Evolutionary conservation across 2,329 filamentous ascomycete species (phyloP).

Genomic region (Penicillium sp.): DNA sequence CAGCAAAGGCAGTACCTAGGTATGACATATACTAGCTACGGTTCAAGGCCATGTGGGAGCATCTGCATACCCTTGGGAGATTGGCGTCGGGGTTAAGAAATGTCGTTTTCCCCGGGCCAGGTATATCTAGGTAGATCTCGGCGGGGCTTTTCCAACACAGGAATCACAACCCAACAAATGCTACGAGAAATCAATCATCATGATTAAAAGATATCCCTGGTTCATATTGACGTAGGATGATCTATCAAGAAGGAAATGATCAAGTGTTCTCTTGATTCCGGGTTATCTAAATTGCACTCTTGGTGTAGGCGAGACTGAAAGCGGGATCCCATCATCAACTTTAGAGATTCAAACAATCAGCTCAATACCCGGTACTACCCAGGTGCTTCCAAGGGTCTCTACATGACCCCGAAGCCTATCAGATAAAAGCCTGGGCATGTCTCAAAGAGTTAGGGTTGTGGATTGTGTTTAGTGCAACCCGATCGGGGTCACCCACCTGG

Average conservation of each 20-base stretch:
- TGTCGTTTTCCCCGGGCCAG: too few species aligned
- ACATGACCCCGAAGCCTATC: background rate
- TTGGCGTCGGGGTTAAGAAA: background rate
- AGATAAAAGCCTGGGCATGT: background rate
- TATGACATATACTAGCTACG: background rate
- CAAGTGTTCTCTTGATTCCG: background rate
- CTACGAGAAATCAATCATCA: too few species aligned
- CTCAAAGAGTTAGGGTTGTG: background rate
- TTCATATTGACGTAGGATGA: too few species aligned
- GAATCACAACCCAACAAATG: too few species aligned
- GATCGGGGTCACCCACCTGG: background rate
- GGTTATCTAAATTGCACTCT: background rate
- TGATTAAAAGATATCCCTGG: too few species aligned
- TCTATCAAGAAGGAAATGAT: too few species aligned
- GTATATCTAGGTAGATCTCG: too few species aligned
- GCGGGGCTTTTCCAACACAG: too few species aligned
- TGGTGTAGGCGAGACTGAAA: background rate
- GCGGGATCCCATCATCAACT: background rate
- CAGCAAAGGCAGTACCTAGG: background rate
- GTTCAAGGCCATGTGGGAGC: too few species aligned
- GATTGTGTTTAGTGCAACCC: background rate
- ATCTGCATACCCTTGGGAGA: too few species aligned
- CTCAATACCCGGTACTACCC: background rate
- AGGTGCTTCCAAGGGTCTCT: background rate
- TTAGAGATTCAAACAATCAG: background rate